Percentiles rank a stretch among this genome's conserved stretches.
Evolutionary conservation across 305 asterid genomes (phyloP).

Genomic region (Fraxinus albicans): DNA sequence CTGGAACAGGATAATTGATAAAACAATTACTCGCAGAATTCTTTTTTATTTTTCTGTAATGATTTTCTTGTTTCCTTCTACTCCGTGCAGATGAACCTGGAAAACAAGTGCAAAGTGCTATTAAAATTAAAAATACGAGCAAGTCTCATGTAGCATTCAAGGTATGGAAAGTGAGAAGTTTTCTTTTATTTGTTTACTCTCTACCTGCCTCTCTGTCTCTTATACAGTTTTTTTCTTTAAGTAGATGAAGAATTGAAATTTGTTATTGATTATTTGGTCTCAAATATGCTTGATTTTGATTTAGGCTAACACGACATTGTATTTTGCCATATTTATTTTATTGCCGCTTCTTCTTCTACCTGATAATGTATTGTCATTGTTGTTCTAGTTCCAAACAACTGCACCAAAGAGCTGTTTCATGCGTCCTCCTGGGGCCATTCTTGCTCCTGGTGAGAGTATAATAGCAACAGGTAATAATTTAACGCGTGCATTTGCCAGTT

Average conservation of each 20-base stretch:
- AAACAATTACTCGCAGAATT: background rate
- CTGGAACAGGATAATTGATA: background rate
- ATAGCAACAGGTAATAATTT: slow-evolving; percentile 74
- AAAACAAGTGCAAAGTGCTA: slow-evolving; percentile 87
- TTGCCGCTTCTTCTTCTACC: slow-evolving; percentile 18
- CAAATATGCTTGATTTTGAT: slow-evolving; percentile 12
- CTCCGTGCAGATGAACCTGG: slow-evolving; percentile 80
- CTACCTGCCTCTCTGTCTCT: slow-evolving; percentile 1
- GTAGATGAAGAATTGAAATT: slow-evolving; percentile 6
- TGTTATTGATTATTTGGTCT: slow-evolving; percentile 8
- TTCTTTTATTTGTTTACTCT: slow-evolving; percentile 4
- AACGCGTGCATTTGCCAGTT: background rate
- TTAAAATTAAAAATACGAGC: slow-evolving; percentile 81
- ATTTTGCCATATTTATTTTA: background rate
- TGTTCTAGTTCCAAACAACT: slow-evolving; percentile 84
- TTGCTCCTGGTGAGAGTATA: slow-evolving; percentile 87
- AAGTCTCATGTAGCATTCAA: slow-evolving; percentile 90
- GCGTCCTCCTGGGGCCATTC: slow-evolving; percentile 99
- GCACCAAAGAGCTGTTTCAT: slow-evolving; percentile 96
- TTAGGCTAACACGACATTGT: slow-evolving; percentile 15
- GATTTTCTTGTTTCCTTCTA: slow-evolving; percentile 6
- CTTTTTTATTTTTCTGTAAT: slow-evolving; percentile 4
- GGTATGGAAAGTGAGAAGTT: slow-evolving; percentile 40
- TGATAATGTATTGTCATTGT: slow-evolving; percentile 22
- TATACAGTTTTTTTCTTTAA: background rate